Conservation (phyloP, 2,329 filamentous ascomycete genomes). For the Microdochium paspali region DNA sequence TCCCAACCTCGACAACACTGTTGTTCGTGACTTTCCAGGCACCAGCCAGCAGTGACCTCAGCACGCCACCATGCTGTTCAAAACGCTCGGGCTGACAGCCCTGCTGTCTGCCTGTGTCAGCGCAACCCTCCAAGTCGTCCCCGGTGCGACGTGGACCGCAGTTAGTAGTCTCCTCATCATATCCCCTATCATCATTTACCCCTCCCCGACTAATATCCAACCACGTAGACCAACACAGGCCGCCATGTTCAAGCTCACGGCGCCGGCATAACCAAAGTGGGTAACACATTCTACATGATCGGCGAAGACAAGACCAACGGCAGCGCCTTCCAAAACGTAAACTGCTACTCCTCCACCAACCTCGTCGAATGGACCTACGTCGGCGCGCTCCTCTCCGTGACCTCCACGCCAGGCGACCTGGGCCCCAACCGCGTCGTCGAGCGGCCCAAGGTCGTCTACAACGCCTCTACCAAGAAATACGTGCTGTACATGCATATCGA, state of each 20-base stretch:
- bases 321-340: constrained; percentile 51
- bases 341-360: constrained; percentile 56
- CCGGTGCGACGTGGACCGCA: constrained; percentile 36
- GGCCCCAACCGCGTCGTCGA: constrained; percentile 55
- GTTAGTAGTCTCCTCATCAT: constrained; percentile 13
- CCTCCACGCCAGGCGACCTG: constrained; percentile 40
- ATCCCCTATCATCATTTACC: neutral
- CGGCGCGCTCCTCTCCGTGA: constrained; percentile 46
- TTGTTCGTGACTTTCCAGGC: too few species aligned
- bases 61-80: neutral
- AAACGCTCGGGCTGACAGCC: neutral
- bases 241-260: constrained; percentile 59
- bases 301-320: constrained; percentile 63
- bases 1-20: too few species aligned
- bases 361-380: constrained; percentile 56
- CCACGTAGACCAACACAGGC: constrained; percentile 27
- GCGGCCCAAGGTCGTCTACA: constrained; percentile 60
- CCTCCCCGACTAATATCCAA: constrained; percentile 5
- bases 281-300: constrained; percentile 54
- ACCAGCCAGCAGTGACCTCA: too few species aligned
- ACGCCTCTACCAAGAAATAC: constrained; percentile 52
- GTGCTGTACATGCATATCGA: constrained; percentile 66
- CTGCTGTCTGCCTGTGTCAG: constrained; percentile 3
- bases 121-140: constrained; percentile 26
- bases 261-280: constrained; percentile 50